Percentiles rank a stretch among this genome's conserved stretches.
Conservation (phyloP, 2,329 filamentous ascomycete species). For the Neopestalotiopsis sp. region DNA sequence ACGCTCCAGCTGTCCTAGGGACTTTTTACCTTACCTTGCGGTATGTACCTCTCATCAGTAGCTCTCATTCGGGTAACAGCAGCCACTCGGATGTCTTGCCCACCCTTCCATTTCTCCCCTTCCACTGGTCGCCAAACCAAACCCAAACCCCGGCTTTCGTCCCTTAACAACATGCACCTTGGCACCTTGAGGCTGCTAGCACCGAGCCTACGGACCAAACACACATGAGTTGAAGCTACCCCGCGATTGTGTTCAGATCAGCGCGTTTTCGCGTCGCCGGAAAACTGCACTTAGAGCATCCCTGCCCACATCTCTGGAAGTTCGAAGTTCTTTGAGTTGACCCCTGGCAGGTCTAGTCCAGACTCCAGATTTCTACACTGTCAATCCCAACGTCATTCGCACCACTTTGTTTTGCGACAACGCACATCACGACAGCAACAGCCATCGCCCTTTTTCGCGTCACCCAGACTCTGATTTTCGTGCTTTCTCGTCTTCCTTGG, state of each 20-base stretch:
- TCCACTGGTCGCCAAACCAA: neutral
- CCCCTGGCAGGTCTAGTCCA: neutral
- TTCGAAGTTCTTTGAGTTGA: too few species aligned
- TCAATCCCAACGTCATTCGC: neutral
- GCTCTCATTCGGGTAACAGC: neutral
- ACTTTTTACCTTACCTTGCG: too few species aligned
- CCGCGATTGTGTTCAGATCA: conserved; percentile 3
- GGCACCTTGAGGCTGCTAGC: neutral
- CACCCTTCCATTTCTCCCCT: neutral
- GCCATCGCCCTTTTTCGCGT: neutral
- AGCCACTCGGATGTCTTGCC: neutral
- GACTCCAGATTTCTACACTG: neutral
- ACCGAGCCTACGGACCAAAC: neutral
- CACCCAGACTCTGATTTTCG: neutral
- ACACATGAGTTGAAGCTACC: neutral
- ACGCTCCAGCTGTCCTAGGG: too few species aligned
- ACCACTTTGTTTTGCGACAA: neutral
- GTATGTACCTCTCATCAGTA: too few species aligned
- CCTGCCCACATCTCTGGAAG: neutral
- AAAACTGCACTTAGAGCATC: neutral
- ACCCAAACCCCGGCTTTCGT: too few species aligned
- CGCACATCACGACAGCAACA: too few species aligned
- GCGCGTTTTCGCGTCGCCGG: neutral
- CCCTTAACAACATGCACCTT: too few species aligned
- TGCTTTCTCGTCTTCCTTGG: neutral